These are phyloP conservation scores for Cardamine chenopodiifolia DNA, from an alignment of 345 rosid species.

Conservation along the genomic window DNA sequence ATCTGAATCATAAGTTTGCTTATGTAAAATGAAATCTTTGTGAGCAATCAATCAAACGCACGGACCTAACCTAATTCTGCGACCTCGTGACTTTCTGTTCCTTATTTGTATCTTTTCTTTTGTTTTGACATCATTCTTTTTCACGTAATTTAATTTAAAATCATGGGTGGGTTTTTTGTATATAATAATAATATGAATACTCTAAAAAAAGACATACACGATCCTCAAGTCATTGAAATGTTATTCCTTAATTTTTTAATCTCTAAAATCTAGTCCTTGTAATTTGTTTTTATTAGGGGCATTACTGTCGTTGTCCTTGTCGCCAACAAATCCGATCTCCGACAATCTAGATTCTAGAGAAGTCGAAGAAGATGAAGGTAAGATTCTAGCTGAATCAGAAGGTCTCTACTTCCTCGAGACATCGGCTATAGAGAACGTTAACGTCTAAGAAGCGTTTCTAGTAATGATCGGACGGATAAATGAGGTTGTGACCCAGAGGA, in stretches of 20 bases:
- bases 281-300: conserved; percentile 52
- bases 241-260: neutral
- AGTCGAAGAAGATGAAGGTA: conserved; percentile 71
- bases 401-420: conserved; percentile 78
- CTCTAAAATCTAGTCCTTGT: neutral
- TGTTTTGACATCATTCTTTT: neutral
- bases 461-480: conserved; percentile 71
- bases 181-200: neutral
- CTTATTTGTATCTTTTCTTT: too few relatives aligned
- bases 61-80: conserved; percentile 24
- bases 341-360: conserved; percentile 55
- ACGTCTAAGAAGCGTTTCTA: conserved; percentile 76
- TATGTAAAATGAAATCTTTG: conserved; percentile 11
- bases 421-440: conserved; percentile 70
- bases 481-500: conserved; percentile 54
- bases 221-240: neutral
- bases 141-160: neutral
- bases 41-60: conserved; percentile 9
- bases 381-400: conserved; percentile 59
- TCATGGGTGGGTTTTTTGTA: neutral
- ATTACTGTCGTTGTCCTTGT: conserved; percentile 73
- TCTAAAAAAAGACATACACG: neutral
- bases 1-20: neutral
- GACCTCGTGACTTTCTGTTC: too few relatives aligned
- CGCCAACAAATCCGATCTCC: conserved; percentile 74